Base-by-base conservation (phyloP, 768 basidiomycete species). In the Sporobolomyces roseus region DNA sequence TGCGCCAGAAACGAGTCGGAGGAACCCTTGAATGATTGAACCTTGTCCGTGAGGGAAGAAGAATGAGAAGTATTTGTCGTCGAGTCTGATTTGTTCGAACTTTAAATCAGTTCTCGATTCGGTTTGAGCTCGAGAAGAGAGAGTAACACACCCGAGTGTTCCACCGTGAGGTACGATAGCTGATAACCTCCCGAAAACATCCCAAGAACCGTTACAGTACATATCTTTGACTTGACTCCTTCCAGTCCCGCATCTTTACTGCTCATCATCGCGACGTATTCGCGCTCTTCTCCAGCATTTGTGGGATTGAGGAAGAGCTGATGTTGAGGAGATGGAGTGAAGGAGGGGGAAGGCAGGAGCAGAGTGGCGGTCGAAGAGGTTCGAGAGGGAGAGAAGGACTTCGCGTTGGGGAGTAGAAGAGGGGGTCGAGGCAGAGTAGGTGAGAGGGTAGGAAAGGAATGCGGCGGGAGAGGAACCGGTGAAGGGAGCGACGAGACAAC, bases 21-120 rank as follows among this genome's bases (percentile, higher is more conserved):
- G 17, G 45, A 72, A 52, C 1, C 63, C 71, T 35, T 65, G 66
- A 19, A 51, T 48, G 41, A 46, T 25, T 0, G 51, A 60, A 17
- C 52, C 54, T 49, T 65, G 66, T 51, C 71, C 66, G 41, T 68
- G 71, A 21, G 66, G 66, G 63, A 63, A 68, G 65, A 72, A 72
- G 63, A 65, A 51, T 21, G 63, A 45, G 51, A 58, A 72, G 38
- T 49, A 30, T 62, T 72, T 72, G 36, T 60, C 60, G 33, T 72
- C 71, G 49, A 72, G 63, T 0, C 71, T 72, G 17, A 45, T 13
- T 13, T 7, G 21, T 23, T 23, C 13, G 21, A 10, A 3, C 3
- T 12, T 14, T 16, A 1, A 16, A 4, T 4, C 5, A 29, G 7
- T 30, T 3, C 9, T 29, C 38, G 25, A 23, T 23, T 13, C 6